phyloP scores from a whole-genome alignment of 2,329 filamentous ascomycete genomes.

The Knoxdaviesia capensis region DNA sequence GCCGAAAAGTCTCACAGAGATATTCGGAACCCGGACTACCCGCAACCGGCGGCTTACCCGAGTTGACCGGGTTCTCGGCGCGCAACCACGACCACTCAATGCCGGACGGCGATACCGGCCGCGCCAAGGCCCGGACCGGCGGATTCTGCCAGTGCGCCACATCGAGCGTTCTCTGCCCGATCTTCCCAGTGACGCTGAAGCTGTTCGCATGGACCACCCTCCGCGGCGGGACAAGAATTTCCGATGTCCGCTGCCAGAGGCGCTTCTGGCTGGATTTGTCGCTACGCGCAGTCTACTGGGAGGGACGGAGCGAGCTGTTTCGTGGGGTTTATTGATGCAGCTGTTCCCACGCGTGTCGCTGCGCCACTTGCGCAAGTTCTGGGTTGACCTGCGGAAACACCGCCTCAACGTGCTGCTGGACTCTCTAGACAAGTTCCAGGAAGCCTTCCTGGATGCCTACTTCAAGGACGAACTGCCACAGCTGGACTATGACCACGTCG shows the following conservation, averaged over 20 bases:
- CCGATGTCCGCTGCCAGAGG: not conserved
- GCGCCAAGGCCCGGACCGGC: no score
- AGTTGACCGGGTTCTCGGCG: no score
- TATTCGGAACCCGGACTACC: no score
- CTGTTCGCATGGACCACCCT: no score
- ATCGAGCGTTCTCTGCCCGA: no score
- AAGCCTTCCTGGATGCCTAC: conserved; percentile 45
- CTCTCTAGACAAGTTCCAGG: conserved; percentile 39
- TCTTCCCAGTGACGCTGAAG: no score
- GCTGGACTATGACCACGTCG: conserved; percentile 41
- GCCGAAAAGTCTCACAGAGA: no score
- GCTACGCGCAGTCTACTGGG: conserved; percentile 37
- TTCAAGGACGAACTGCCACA: conserved; percentile 36
- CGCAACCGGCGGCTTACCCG: no score
- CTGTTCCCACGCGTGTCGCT: conserved; percentile 33
- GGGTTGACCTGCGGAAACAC: conserved; percentile 26
- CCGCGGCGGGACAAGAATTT: no score
- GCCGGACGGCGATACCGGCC: no score
- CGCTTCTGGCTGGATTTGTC: conserved; percentile 34
- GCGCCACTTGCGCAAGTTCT: conserved; percentile 31
- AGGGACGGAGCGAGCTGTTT: conserved; percentile 35
- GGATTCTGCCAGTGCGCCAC: no score
- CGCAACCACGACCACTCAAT: no score
- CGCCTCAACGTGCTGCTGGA: conserved; percentile 3
- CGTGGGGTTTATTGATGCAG: conserved; percentile 37